phyloP scores from a whole-genome alignment of 2,329 filamentous ascomycete genomes.

The Sporothrix globosa region DNA sequence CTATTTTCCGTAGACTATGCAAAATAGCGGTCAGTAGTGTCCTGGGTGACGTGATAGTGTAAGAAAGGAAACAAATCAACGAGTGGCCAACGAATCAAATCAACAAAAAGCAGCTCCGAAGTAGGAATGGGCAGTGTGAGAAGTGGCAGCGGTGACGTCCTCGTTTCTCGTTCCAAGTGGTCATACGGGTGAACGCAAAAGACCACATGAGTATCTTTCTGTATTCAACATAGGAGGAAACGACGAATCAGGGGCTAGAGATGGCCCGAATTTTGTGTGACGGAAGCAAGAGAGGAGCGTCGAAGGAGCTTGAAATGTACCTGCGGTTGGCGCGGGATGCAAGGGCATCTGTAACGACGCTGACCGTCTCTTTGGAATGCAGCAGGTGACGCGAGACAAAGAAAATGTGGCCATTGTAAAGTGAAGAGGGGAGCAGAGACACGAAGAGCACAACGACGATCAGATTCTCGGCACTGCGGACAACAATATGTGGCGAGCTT shows the following conservation, averaged over 20 bases:
- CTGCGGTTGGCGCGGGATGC: slow-evolving; percentile 16
- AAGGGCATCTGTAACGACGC: slow-evolving; percentile 9
- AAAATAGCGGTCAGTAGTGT: slow-evolving; percentile 28
- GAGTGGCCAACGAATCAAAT: background rate
- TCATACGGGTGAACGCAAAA: background rate
- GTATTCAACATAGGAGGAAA: too few relatives aligned
- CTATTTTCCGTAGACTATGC: slow-evolving; percentile 28
- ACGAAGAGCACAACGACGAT: background rate
- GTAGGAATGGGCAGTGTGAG: background rate
- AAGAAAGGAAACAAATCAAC: background rate
- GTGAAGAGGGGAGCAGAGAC: background rate
- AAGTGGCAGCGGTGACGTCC: background rate
- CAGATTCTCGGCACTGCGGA: background rate
- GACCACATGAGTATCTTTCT: slow-evolving; percentile 5
- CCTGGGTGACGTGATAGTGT: too few relatives aligned
- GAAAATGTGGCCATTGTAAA: background rate
- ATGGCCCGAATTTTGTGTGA: background rate
- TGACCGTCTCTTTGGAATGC: background rate
- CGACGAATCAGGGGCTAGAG: background rate
- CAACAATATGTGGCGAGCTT: background rate
- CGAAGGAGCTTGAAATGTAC: background rate
- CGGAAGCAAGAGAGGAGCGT: background rate
- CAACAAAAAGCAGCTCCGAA: background rate
- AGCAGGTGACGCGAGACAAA: background rate
- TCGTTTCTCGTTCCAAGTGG: background rate